These are phyloP conservation scores for Jimgerdemannia lactiflua DNA, from an alignment of 192 early-diverging fungal genomes.

Conservation along the genomic window DNA sequence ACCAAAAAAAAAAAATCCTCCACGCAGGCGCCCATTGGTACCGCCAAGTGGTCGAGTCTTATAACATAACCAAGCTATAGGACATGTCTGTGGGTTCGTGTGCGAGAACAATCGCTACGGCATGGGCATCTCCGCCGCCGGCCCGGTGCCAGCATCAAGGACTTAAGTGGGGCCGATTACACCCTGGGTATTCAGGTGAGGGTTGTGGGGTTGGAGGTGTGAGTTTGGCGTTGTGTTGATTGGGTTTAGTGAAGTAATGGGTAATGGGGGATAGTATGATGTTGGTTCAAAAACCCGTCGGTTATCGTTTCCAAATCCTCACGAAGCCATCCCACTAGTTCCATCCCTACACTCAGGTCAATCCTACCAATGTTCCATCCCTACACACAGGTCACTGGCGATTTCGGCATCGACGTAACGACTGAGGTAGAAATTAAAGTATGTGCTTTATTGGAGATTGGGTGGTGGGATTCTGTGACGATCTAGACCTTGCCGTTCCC, in stretches of 20 bases:
- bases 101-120: constrained; percentile 99
- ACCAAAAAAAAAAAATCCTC: no score
- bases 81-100: constrained; percentile 86
- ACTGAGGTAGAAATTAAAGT: constrained; percentile 90
- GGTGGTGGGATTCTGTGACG: no score
- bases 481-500: no score
- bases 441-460: not conserved
- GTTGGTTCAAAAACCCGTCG: no score
- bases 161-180: constrained; percentile 96
- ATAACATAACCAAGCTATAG: constrained; percentile 99
- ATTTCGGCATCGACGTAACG: constrained; percentile 65
- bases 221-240: no score
- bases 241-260: no score
- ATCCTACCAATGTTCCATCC: constrained; percentile 97
- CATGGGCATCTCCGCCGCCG: constrained; percentile 93
- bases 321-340: constrained; percentile 47
- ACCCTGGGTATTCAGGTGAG: constrained; percentile 81
- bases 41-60: constrained; percentile 98
- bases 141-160: constrained; percentile 90
- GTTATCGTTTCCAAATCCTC: no score
- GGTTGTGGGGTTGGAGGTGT: no score
- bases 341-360: constrained; percentile 97
- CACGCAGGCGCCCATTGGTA: constrained; percentile 87
- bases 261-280: no score
- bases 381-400: constrained; percentile 89